phyloP scores from a whole-genome alignment of 1,284 basidiomycete species.

The Athelia sp. region DNA sequence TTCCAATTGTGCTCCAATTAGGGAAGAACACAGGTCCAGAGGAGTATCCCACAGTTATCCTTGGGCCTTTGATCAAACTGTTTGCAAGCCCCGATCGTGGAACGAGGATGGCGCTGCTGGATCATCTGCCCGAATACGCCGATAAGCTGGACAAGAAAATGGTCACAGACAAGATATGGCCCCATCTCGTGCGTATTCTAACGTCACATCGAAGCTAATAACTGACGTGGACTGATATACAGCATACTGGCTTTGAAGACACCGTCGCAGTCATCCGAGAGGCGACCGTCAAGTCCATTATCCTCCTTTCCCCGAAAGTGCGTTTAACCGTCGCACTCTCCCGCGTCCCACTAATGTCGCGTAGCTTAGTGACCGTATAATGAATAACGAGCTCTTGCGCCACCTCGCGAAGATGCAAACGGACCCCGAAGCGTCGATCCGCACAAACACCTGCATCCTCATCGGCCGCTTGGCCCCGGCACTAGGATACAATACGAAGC shows the following conservation, averaged over 20 bases:
- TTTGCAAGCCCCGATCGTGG: conserved; percentile 89
- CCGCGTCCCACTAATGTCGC: not conserved
- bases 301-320: conserved; percentile 79
- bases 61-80: conserved; percentile 79
- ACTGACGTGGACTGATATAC: conserved; percentile 3
- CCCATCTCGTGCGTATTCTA: conserved; percentile 65
- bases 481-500: conserved; percentile 84
- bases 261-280: conserved; percentile 92
- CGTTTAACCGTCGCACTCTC: not conserved
- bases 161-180: conserved; percentile 90
- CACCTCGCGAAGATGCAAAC: conserved; percentile 91
- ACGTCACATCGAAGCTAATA: not conserved
- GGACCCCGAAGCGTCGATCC: conserved; percentile 90
- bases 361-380: conserved; percentile 83
- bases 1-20: conserved; percentile 80
- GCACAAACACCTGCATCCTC: conserved; percentile 97
- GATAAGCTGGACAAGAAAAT: conserved; percentile 85
- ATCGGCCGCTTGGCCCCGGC: conserved; percentile 88
- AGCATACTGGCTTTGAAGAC: conserved; percentile 95
- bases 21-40: conserved; percentile 69
- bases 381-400: conserved; percentile 96
- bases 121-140: conserved; percentile 79
- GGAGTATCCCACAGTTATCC: conserved; percentile 68
- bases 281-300: conserved; percentile 88
- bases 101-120: conserved; percentile 89